Conservation (phyloP, 1,284 basidiomycete species). For the Apiotrichum gamsii region DNA sequence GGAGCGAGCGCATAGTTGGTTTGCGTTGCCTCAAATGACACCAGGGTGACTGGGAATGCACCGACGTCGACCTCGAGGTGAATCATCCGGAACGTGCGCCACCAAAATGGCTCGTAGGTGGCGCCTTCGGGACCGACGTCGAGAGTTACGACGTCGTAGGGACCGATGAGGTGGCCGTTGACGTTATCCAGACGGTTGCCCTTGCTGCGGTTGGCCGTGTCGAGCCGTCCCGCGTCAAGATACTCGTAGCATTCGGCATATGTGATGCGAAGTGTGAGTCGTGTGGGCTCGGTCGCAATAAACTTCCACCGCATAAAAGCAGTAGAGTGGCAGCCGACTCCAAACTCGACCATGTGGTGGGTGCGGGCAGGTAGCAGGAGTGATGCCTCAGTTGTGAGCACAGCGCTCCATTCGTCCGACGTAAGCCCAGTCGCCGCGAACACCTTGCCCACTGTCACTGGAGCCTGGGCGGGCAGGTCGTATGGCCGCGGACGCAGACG, state of each 20-base stretch:
- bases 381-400: no score
- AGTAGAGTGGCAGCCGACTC: slow-evolving; percentile 25
- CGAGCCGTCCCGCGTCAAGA: slow-evolving; percentile 8
- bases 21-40: slow-evolving; percentile 20
- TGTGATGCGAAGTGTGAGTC: slow-evolving; percentile 4
- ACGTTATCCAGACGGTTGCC: slow-evolving; percentile 20
- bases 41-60: slow-evolving; percentile 6
- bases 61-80: slow-evolving; percentile 11
- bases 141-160: slow-evolving; percentile 21
- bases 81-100: slow-evolving; percentile 24
- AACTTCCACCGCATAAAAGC: slow-evolving; percentile 14
- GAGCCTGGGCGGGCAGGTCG: slow-evolving; percentile 18
- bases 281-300: background rate
- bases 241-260: slow-evolving; percentile 32
- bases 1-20: slow-evolving; percentile 27
- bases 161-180: slow-evolving; percentile 19
- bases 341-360: slow-evolving; percentile 18
- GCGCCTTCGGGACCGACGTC: slow-evolving; percentile 7
- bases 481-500: slow-evolving; percentile 4
- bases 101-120: slow-evolving; percentile 32
- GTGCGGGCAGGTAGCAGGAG: background rate
- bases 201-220: slow-evolving; percentile 28
- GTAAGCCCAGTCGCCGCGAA: slow-evolving; percentile 5
- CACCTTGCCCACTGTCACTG: slow-evolving; percentile 10
- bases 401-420: no score